A percentile compares a stretch with the other conserved stretches of the same genome.
Conservation (phyloP, 1,284 basidiomycete species). For the Bondarzewia mesenterica region DNA sequence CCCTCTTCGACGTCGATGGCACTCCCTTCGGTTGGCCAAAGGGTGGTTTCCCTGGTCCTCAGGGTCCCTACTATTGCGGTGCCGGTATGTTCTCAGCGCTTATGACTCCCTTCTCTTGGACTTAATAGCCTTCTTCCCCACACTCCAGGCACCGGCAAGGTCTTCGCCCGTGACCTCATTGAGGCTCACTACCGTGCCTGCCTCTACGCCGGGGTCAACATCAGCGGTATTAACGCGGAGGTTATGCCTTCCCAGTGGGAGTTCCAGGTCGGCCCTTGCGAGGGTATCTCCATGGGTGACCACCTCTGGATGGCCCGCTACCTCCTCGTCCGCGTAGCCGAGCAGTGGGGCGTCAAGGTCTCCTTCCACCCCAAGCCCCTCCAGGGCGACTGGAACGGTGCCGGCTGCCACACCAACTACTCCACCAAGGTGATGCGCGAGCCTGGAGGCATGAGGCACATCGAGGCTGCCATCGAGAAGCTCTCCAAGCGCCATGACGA, state of each 20-base stretch:
- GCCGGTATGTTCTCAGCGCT: slow-evolving; percentile 63
- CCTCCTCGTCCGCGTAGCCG: slow-evolving; percentile 88
- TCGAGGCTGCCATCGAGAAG: slow-evolving; percentile 92
- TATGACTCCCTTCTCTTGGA: background rate
- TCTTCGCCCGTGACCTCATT: slow-evolving; percentile 97
- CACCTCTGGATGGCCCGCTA: slow-evolving; percentile 97
- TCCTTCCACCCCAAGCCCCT: slow-evolving; percentile 99
- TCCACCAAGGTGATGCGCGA: slow-evolving; percentile 90
- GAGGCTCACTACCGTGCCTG: slow-evolving; percentile 99
- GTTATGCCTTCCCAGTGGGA: slow-evolving; percentile 99
- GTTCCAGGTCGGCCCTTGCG: slow-evolving; percentile 98
- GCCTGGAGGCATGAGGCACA: slow-evolving; percentile 88
- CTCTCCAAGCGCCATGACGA: slow-evolving; percentile 77
- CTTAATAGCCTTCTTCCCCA: slow-evolving; percentile 7
- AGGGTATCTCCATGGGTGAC: slow-evolving; percentile 98
- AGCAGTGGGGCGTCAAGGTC: slow-evolving; percentile 97
- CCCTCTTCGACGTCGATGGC: slow-evolving; percentile 92
- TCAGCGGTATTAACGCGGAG: slow-evolving; percentile 99
- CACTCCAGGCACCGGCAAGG: slow-evolving; percentile 79
- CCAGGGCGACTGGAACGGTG: slow-evolving; percentile 98
- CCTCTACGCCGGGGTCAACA: slow-evolving; percentile 95
- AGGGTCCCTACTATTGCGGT: slow-evolving; percentile 99
- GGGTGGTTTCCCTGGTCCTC: slow-evolving; percentile 98
- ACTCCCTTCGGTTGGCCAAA: slow-evolving; percentile 95
- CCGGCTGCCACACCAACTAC: slow-evolving; percentile 95